Evolutionary conservation across 495 filamentous ascomycete genomes (phyloP).

Genomic region (Darksidea phi): DNA sequence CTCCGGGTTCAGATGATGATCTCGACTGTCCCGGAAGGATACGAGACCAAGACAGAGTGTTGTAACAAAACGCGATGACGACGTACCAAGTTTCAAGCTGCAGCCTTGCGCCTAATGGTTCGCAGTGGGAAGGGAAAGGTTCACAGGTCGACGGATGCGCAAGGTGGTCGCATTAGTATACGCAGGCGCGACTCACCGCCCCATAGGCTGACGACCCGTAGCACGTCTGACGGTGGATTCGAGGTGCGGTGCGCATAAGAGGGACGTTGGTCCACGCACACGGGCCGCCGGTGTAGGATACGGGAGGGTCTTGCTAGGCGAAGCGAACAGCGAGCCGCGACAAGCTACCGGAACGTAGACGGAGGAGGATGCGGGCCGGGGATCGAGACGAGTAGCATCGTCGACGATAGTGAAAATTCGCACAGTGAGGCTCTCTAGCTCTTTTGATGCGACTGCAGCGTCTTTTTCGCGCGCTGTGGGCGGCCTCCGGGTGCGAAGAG

Average conservation of each 20-base stretch:
- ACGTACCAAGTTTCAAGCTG: slow-evolving; percentile 26
- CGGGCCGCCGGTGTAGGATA: slow-evolving; percentile 29
- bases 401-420: not conserved
- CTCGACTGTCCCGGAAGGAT: not conserved
- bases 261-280: slow-evolving; percentile 13
- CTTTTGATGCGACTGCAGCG: slow-evolving; percentile 1
- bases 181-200: slow-evolving; percentile 31
- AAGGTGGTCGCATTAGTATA: slow-evolving; percentile 37
- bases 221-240: slow-evolving; percentile 9
- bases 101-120: slow-evolving; percentile 34
- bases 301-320: not conserved
- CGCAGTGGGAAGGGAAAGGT: slow-evolving; percentile 7
- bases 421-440: slow-evolving; percentile 34
- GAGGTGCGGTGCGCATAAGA: slow-evolving; percentile 12
- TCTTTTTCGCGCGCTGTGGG: slow-evolving; percentile 3
- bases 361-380: not conserved
- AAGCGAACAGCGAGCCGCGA: too few species aligned
- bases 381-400: slow-evolving; percentile 1
- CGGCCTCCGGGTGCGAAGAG: slow-evolving; percentile 17
- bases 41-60: not conserved
- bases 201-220: slow-evolving; percentile 27
- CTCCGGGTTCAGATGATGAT: not conserved
- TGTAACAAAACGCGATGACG: not conserved
- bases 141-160: slow-evolving; percentile 13
- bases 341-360: not conserved